These are phyloP conservation scores for Aaosphaeria arxii DNA, from an alignment of 2,329 filamentous ascomycete species.

Conservation along the genomic window DNA sequence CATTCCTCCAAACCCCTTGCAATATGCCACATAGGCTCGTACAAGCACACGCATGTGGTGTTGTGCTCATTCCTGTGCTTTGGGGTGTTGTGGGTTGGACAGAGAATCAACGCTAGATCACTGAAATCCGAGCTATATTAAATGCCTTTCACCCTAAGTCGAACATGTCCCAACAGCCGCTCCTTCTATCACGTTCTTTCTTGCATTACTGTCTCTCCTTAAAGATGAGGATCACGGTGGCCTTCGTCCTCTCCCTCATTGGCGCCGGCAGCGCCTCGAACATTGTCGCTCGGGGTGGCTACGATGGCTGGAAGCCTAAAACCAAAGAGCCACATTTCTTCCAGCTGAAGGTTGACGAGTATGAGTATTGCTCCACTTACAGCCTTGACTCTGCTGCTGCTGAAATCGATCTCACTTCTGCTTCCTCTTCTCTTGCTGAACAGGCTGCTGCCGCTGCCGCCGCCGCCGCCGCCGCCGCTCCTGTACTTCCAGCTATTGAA, in stretches of 20 bases:
- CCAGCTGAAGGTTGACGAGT: constrained; percentile 19
- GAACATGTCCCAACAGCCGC: constrained; percentile 14
- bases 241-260: constrained; percentile 11
- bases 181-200: constrained; percentile 16
- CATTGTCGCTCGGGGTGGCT: constrained; percentile 3
- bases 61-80: too few species aligned
- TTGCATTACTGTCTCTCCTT: constrained; percentile 13
- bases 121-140: constrained; percentile 12
- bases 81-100: too few species aligned
- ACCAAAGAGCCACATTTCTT: constrained; percentile 22
- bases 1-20: background rate
- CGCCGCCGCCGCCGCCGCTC: constrained; percentile 1
- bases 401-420: background rate
- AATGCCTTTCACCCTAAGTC: constrained; percentile 19
- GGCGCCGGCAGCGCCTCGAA: constrained; percentile 15
- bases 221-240: constrained; percentile 18
- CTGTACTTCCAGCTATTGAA: background rate
- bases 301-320: constrained; percentile 18
- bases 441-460: background rate
- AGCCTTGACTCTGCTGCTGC: background rate
- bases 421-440: background rate
- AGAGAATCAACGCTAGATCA: too few species aligned
- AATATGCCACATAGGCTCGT: background rate
- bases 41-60: too few species aligned
- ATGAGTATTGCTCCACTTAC: constrained; percentile 9